Evolutionary conservation across 2,329 filamentous ascomycete species (phyloP), one percentile per base, ranked within the genome.

Genomic region (Drechslerella coelobrocha): DNA sequence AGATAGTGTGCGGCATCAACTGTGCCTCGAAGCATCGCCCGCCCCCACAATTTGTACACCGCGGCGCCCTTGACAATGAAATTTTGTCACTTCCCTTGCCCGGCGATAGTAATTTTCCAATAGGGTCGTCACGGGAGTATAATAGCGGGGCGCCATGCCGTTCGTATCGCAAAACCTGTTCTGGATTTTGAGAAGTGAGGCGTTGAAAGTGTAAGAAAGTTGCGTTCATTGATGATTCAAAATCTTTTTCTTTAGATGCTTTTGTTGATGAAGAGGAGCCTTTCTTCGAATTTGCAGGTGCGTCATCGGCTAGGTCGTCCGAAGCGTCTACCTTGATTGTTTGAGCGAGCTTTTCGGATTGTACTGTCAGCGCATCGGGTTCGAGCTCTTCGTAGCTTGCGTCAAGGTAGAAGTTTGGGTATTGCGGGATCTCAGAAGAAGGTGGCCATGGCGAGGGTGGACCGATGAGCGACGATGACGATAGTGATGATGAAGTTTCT

Each of bases 331-430:
- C 80, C 12, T 82, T 79, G 62, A 84, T 81, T 12, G 81, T 81
- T 37, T 80, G 78, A 68, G 81, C 82, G 34, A 83, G 68, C 63
- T 61, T 55, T 73, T 79, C 59, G 81, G 81, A 27, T 81, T 78
- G 41, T 81, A 81, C 34, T 80, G 77, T 2, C 80, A 83, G 45
- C 84, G 83, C 27, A 80, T 79, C 0, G 29, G 61, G 75, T 72
- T 91, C 90, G 24, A 97, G 84, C 2, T 89, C 90, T 79, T 99
- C 94, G 80, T 91, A 96, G 77, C 96, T 93, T 55, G 93, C 93
- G 75, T 97, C 94, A 47, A 93, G 86, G 81, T 91, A 90, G 77
- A 89, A 89, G 27, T 84, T 81, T 0, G 91, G 89, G 79, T 92
- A 97, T 0, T 91, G 82, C 0, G 91, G 89, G 74, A 90, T 88